phyloP scores from a whole-genome alignment of 2,329 filamentous ascomycete genomes.

The Chrysoporthe deuterocubensis region DNA sequence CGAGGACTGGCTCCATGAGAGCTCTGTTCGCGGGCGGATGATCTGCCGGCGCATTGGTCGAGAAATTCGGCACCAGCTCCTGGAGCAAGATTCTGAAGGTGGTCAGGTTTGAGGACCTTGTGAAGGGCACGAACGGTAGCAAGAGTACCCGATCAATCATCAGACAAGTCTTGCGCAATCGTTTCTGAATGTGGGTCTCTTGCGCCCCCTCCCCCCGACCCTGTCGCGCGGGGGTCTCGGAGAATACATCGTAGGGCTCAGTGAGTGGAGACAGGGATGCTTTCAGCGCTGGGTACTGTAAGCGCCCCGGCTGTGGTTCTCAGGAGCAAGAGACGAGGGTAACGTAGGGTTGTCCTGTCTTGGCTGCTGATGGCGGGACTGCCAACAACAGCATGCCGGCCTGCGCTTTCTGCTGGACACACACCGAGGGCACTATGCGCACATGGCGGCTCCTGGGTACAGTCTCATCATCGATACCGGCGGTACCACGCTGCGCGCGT shows the following conservation, averaged over 20 bases:
- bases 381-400: not conserved
- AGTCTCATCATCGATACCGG: conserved; percentile 1
- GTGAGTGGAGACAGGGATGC: not conserved
- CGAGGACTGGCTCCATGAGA: not conserved
- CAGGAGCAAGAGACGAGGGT: too few species aligned
- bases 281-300: not conserved
- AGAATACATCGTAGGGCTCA: not conserved
- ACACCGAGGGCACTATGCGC: not conserved
- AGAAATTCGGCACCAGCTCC: not conserved
- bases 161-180: not conserved
- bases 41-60: not conserved
- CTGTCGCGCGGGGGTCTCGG: not conserved
- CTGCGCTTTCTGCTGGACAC: not conserved
- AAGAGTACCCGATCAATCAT: conserved; percentile 10
- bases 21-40: not conserved
- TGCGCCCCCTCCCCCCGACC: not conserved
- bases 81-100: not conserved
- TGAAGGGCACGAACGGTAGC: conserved; percentile 16
- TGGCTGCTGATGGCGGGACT: not conserved
- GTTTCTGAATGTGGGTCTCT: not conserved
- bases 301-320: not conserved
- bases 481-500: conserved; percentile 16
- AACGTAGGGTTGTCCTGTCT: too few species aligned
- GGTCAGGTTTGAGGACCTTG: conserved; percentile 11
- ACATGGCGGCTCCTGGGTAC: not conserved